These are phyloP conservation scores for Sordariomycetes sp. DNA, from an alignment of 2,329 filamentous ascomycete genomes.

Conservation along the genomic window DNA sequence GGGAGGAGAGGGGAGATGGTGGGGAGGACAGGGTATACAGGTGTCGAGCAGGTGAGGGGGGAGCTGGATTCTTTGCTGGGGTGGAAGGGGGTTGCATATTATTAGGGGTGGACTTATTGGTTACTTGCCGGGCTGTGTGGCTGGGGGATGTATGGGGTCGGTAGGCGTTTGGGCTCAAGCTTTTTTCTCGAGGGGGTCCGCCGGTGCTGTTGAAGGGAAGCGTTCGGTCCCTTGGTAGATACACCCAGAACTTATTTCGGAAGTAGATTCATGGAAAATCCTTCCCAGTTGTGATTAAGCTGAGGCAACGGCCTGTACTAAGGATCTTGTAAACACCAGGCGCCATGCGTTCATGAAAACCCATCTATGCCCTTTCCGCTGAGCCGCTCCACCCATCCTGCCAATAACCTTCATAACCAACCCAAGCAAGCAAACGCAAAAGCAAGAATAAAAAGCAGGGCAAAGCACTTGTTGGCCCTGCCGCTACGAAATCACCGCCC, in stretches of 20 bases:
- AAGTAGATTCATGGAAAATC: background rate
- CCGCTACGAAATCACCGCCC: background rate
- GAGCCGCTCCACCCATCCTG: background rate
- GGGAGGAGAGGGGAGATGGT: slow-evolving; percentile 64
- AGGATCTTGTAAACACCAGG: background rate
- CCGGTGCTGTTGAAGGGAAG: background rate
- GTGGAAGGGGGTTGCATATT: slow-evolving; percentile 52
- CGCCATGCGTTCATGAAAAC: background rate
- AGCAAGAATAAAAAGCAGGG: background rate
- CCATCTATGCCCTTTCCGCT: background rate
- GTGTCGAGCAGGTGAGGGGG: slow-evolving; percentile 55
- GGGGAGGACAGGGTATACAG: slow-evolving; percentile 56
- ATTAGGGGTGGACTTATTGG: background rate
- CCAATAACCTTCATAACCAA: background rate
- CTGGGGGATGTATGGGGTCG: background rate
- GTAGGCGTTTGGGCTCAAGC: too few relatives aligned
- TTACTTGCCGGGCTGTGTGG: background rate
- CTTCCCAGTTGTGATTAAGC: background rate
- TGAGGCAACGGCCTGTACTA: background rate
- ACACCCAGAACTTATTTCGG: background rate
- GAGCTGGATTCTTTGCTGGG: slow-evolving; percentile 56
- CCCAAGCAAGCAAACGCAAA: background rate
- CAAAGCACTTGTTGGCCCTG: background rate
- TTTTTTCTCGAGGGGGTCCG: background rate
- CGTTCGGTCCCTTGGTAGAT: background rate